A percentile compares a stretch with the other conserved stretches of the same genome.
phyloP scores from a whole-genome alignment of 2,329 filamentous ascomycete genomes.

The Sporothrix euskadiensis region DNA sequence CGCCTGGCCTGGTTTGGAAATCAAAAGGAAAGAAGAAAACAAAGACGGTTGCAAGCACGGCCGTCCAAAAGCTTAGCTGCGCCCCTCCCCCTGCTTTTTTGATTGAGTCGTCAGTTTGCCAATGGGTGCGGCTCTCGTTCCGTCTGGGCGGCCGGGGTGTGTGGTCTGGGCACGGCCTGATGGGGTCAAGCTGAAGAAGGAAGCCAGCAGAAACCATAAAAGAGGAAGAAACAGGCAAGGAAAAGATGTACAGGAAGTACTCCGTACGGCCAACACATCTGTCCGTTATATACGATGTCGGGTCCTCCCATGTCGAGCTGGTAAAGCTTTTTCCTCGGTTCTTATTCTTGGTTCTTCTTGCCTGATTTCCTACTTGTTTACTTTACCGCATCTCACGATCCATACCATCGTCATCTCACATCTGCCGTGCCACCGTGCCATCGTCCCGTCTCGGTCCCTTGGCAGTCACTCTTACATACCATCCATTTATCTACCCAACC shows the following conservation, averaged over 20 bases:
- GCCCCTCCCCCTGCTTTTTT: not conserved
- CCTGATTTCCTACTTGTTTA: not conserved
- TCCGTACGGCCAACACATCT: not conserved
- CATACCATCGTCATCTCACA: not conserved
- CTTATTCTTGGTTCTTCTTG: too few relatives aligned
- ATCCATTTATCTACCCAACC: too few relatives aligned
- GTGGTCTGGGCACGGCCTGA: not conserved
- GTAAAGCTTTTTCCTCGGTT: not conserved
- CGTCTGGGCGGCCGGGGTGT: not conserved
- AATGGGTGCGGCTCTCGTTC: not conserved
- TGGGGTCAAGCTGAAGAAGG: not conserved
- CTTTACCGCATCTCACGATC: not conserved
- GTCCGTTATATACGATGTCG: not conserved
- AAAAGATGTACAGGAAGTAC: not conserved
- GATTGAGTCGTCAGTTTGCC: not conserved
- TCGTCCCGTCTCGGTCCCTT: not conserved
- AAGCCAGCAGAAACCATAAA: not conserved
- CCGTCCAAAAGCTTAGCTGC: conserved; percentile 15
- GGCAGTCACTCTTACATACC: not conserved
- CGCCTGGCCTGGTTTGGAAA: not conserved
- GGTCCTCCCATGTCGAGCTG: not conserved
- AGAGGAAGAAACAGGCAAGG: not conserved
- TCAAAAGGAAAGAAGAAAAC: not conserved
- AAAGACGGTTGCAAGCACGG: not conserved
- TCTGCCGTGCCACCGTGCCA: not conserved